Evolutionary conservation across 2,329 filamentous ascomycete genomes (phyloP).

Genomic region (Pseudocercospora eumusae): DNA sequence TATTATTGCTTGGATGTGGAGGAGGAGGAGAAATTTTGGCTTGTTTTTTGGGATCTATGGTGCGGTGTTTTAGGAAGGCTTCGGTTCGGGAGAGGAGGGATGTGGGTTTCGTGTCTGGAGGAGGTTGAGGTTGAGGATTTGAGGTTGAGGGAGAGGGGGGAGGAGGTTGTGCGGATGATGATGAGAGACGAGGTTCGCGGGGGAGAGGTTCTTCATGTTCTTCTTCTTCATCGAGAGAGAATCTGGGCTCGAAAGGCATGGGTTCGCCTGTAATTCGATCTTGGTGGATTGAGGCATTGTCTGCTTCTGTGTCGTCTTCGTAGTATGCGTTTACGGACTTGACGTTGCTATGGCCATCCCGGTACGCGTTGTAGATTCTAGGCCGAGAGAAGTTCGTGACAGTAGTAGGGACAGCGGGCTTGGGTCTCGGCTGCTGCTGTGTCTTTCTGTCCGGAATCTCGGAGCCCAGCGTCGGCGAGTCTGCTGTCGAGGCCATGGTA

Average conservation of each 20-base stretch:
- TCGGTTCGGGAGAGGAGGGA: neutral
- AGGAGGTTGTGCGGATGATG: neutral
- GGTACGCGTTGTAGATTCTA: conserved; percentile 1
- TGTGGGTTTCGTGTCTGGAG: no score
- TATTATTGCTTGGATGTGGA: conserved; percentile 2
- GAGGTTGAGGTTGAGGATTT: neutral
- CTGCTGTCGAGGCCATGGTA: neutral
- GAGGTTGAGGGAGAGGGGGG: no score
- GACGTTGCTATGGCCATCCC: conserved; percentile 6
- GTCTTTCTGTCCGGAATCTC: neutral
- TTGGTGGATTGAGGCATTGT: neutral
- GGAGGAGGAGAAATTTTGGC: no score
- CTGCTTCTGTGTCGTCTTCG: conserved; percentile 1
- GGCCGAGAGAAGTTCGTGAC: conserved; percentile 19
- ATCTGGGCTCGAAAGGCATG: neutral
- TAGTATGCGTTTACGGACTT: conserved; percentile 17
- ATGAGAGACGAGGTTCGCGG: conserved; percentile 21
- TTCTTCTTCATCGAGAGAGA: conserved; percentile 2
- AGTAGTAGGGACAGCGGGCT: neutral
- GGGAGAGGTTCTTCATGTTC: conserved; percentile 18
- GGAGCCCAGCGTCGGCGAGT: conserved; percentile 5
- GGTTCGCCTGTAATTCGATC: neutral
- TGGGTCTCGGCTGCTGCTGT: neutral
- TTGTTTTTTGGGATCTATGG: no score
- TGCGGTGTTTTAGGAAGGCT: conserved; percentile 4